Conservation (phyloP, 2,329 filamentous ascomycete genomes). For the Alternaria sp. region DNA sequence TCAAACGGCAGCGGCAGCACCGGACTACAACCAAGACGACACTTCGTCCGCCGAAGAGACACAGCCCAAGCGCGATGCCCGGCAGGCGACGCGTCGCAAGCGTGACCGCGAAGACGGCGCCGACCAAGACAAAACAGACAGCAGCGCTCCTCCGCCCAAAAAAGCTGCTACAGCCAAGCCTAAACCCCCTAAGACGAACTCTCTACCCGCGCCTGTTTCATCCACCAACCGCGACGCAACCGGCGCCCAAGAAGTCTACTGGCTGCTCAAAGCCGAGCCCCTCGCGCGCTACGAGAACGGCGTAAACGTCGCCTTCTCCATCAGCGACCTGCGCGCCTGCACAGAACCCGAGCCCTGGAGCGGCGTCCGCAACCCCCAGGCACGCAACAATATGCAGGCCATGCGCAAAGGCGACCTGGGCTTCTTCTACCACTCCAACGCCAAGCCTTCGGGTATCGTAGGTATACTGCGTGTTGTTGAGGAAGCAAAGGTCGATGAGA, state of each 20-base stretch:
- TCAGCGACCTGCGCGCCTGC: constrained; percentile 81
- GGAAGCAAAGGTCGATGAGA: constrained; percentile 81
- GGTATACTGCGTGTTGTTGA: constrained; percentile 88
- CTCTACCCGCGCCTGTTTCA: constrained; percentile 22
- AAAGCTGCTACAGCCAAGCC: constrained; percentile 22
- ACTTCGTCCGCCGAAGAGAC: constrained; percentile 22
- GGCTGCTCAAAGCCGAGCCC: constrained; percentile 69
- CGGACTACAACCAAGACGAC: constrained; percentile 30
- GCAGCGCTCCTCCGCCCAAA: constrained; percentile 26
- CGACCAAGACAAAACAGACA: constrained; percentile 11
- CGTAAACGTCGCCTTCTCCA: constrained; percentile 89
- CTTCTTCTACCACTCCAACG: constrained; percentile 98
- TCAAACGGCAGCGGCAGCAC: constrained; percentile 20
- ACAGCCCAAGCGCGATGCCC: constrained; percentile 26
- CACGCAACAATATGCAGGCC: constrained; percentile 85
- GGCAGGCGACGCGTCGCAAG: constrained; percentile 37
- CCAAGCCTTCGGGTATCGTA: constrained; percentile 85
- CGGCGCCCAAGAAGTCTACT: constrained; percentile 48
- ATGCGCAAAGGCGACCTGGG: constrained; percentile 93
- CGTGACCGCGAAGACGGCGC: constrained; percentile 31
- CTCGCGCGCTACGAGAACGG: constrained; percentile 86
- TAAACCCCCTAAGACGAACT: constrained; percentile 15
- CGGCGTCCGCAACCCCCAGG: constrained; percentile 64
- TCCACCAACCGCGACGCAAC: constrained; percentile 35
- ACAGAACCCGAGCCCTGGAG: constrained; percentile 88